Conservation (phyloP, 192 early-diverging fungal genomes). For the Backusella sp. region DNA sequence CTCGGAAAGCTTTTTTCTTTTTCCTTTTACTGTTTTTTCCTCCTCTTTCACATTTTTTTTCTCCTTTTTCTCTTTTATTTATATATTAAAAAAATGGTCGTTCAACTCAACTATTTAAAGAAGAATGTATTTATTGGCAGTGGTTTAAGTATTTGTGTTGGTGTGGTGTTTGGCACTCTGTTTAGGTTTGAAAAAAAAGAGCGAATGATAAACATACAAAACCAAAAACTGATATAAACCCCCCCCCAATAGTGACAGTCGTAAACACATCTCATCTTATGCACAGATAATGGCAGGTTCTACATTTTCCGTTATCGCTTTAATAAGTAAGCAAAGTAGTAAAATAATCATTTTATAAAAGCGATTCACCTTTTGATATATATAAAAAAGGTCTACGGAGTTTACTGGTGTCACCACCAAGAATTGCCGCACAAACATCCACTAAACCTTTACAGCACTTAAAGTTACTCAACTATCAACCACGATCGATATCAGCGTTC, state of each 20-base stretch:
- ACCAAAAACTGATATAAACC: neutral
- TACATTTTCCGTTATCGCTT: neutral
- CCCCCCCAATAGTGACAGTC: neutral
- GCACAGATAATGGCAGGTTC: neutral
- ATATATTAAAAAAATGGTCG: neutral
- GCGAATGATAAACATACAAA: neutral
- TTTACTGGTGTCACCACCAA: conserved; percentile 1
- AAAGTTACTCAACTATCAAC: neutral
- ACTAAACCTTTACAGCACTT: conserved; percentile 6
- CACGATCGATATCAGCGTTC: conserved; percentile 6
- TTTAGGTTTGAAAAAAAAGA: neutral
- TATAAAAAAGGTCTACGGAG: conserved; percentile 12
- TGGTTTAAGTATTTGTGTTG: conserved; percentile 1
- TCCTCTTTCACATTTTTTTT: neutral
- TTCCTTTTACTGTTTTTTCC: neutral
- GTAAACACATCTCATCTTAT: neutral
- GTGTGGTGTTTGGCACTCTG: conserved; percentile 12
- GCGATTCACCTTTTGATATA: neutral
- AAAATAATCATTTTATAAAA: no score
- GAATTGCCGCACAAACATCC: neutral
- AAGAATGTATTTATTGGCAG: neutral
- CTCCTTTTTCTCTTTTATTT: neutral
- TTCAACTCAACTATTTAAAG: neutral
- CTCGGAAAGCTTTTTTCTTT: neutral
- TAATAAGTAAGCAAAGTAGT: conserved; percentile 2